A percentile compares a stretch with the other conserved stretches of the same genome.
Conservation (phyloP, 2,329 filamentous ascomycete species). For the Cercospora sesami region DNA sequence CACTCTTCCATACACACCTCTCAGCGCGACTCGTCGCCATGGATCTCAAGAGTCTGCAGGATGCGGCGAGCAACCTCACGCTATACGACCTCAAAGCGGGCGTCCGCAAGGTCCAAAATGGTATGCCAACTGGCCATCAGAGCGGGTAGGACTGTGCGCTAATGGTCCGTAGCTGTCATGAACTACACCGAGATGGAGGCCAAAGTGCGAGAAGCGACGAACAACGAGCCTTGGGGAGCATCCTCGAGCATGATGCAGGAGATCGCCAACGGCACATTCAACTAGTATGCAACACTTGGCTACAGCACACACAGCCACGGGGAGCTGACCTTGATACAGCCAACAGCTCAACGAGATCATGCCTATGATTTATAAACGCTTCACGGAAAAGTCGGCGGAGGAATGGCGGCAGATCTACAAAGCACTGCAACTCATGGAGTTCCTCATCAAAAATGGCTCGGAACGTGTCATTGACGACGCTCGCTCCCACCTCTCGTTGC, state of each 20-base stretch:
- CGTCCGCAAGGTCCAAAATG: constrained; percentile 95
- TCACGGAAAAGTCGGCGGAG: constrained; percentile 96
- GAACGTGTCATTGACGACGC: constrained; percentile 97
- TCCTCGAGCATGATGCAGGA: constrained; percentile 89
- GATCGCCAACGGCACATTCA: constrained; percentile 96
- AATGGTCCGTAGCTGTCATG: constrained; percentile 71
- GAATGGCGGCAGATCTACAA: constrained; percentile 99
- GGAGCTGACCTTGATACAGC: constrained; percentile 50
- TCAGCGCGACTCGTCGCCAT: constrained; percentile 51
- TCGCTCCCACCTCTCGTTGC: constrained; percentile 85
- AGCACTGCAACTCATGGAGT: constrained; percentile 88
- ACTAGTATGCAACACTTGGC: constrained; percentile 68
- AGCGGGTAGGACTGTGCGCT: neutral
- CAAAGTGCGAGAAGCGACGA: constrained; percentile 90
- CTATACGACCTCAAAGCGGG: constrained; percentile 95
- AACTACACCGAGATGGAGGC: constrained; percentile 95
- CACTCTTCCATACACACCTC: neutral
- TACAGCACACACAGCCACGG: neutral
- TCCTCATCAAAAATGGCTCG: constrained; percentile 96
- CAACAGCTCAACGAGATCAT: constrained; percentile 98
- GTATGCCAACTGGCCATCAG: constrained; percentile 52
- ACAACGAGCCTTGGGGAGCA: constrained; percentile 96
- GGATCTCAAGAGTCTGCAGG: constrained; percentile 83
- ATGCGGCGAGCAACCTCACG: constrained; percentile 85
- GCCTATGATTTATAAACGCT: constrained; percentile 99